Evolutionary conservation across 495 filamentous ascomycete genomes (phyloP), one percentile per base, ranked within the genome.

Genomic region (Trichoderma virens): DNA sequence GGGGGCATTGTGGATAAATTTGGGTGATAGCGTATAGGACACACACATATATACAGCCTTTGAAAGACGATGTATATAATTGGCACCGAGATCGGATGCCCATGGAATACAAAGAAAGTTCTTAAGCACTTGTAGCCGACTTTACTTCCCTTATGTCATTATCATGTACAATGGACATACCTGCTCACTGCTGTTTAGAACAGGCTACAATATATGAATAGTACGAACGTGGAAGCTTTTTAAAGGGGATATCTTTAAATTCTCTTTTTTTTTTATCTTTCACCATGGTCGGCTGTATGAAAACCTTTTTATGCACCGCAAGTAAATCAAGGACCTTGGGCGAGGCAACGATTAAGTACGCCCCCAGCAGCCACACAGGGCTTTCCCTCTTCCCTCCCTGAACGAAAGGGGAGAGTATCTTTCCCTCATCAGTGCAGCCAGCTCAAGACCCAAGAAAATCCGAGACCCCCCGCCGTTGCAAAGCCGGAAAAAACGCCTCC

Each of bases 401-500:
- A 74, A 74, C 82, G 78, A 67, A 67, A 66, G 65, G 69, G 62
- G 69, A 70, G 77, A 81, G 85, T 94, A 90, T 96, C 92, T 96
- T 96, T 96, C 92, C 92, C 90, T 96, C 92, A 88, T 96, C 81
- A 94, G 91, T 85, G 85, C 86, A 78, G 77, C 83, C 81, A 81
- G 87, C 83, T 83, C 79, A 75, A 67, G 77, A 76, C 75, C 73
- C 65, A 43, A 62, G 51, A 56, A 20, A n/a, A 8, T 23, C 64
- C 64, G 62, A 65, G 66, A 64, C 64, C 64, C 60, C 60, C 63
- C 62, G 62, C 61, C 60, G 63, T 68, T 63, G 28, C 62, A 20
- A 34, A 63, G n/a, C 32, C 60, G 63, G 45, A 65, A 41, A 63
- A 39, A 60, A 65, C 9, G 41, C 41, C 16, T 45, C 41, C 11